These are phyloP conservation scores for Urochloa ruziziensis DNA, from an alignment of 176 grass and related monocot species.

Conservation along the genomic window DNA sequence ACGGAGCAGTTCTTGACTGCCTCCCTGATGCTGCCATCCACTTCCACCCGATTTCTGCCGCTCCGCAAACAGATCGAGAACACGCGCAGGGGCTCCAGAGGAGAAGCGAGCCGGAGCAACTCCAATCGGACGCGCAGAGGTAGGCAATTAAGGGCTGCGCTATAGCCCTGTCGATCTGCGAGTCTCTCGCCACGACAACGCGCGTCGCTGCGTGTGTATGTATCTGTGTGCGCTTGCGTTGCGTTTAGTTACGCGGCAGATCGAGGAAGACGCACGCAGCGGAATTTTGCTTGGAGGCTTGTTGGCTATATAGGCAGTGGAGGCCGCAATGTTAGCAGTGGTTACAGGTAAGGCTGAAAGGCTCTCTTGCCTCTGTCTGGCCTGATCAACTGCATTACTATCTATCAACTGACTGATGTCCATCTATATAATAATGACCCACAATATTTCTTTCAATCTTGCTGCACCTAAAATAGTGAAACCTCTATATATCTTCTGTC, in stretches of 20 bases:
- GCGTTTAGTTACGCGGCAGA: not conserved
- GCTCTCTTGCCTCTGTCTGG: not conserved
- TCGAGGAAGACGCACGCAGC: no score
- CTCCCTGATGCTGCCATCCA: constrained; percentile 23
- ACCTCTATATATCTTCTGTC: no score
- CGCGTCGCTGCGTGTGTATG: not conserved
- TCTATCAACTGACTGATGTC: no score
- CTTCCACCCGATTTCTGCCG: not conserved
- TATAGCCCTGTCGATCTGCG: not conserved
- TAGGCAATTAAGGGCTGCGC: no score
- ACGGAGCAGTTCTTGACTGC: not conserved
- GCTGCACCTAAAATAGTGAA: no score
- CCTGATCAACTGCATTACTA: no score
- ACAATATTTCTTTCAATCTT: no score
- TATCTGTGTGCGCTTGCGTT: not conserved
- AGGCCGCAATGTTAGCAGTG: not conserved
- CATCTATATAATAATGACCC: no score
- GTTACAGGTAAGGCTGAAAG: no score
- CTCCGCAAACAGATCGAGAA: not conserved
- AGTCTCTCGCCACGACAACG: not conserved
- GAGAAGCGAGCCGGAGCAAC: not conserved
- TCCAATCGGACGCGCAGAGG: not conserved
- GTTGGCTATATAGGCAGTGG: not conserved
- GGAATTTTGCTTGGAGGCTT: not conserved
- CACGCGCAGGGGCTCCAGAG: not conserved